Evolutionary conservation across 1,139 yeast species (phyloP).

Genomic region (Geotrichum fermentans): DNA sequence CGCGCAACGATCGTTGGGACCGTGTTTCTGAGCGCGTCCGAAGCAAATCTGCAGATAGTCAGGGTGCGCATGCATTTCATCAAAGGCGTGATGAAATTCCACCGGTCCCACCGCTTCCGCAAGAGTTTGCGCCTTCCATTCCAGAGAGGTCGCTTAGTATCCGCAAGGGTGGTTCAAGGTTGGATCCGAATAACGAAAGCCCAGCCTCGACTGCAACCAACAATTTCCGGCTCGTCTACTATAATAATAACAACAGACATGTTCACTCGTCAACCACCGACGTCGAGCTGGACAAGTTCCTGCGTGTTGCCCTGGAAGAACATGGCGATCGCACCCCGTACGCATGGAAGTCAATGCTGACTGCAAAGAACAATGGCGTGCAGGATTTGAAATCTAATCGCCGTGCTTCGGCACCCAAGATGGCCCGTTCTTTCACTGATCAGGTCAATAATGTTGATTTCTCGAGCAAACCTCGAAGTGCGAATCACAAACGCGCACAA

Average conservation of each 20-base stretch:
- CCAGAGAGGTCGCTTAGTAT: background rate
- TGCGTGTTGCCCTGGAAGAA: background rate
- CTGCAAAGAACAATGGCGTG: background rate
- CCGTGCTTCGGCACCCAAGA: slow-evolving; percentile 3
- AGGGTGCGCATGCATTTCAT: background rate
- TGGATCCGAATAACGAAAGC: background rate
- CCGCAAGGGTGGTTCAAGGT: background rate
- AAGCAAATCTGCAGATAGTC: background rate
- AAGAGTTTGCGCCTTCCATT: background rate
- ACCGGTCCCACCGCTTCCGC: slow-evolving; percentile 1
- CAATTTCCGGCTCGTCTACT: background rate
- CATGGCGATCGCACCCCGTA: background rate
- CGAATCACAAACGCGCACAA: background rate
- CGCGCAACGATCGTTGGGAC: background rate
- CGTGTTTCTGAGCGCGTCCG: background rate
- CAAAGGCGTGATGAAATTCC: background rate
- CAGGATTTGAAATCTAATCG: background rate
- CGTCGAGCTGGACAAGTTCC: background rate
- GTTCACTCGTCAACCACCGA: background rate
- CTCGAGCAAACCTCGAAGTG: too few species aligned
- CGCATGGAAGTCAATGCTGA: background rate
- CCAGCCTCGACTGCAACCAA: background rate
- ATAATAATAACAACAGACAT: background rate
- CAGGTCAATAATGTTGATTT: too few species aligned
- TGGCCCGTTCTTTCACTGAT: too few species aligned